Evolutionary conservation across 2,329 filamentous ascomycete genomes (phyloP).

Genomic region (Fusarium equiseti): DNA sequence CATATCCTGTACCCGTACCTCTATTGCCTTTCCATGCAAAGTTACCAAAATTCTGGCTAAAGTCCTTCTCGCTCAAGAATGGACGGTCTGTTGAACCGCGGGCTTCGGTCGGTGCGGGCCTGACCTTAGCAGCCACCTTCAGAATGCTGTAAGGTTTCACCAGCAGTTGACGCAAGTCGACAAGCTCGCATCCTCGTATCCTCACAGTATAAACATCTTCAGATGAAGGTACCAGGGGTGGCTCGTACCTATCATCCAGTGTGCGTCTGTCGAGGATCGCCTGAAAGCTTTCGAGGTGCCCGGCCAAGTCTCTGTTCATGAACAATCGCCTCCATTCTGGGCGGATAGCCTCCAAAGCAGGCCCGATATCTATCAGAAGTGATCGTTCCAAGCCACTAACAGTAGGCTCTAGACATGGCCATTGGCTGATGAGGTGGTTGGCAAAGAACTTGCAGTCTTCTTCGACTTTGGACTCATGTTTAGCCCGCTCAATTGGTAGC

Average conservation of each 20-base stretch:
- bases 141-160: constrained; percentile 28
- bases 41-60: background rate
- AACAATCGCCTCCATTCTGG: constrained; percentile 45
- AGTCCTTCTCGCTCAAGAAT: constrained; percentile 19
- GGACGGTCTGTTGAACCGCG: constrained; percentile 13
- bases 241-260: constrained; percentile 28
- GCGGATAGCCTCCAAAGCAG: constrained; percentile 41
- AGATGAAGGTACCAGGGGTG: constrained; percentile 16
- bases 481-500: constrained; percentile 32
- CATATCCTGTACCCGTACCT: background rate
- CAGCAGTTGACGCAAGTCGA: constrained; percentile 36
- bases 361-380: constrained; percentile 40
- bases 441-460: constrained; percentile 42
- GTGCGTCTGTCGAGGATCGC: constrained; percentile 33
- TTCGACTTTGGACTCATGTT: constrained; percentile 41
- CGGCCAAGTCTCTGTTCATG: constrained; percentile 39
- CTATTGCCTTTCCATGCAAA: constrained; percentile 12
- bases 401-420: constrained; percentile 45
- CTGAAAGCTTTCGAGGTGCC: constrained; percentile 38
- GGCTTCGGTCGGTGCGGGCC: background rate
- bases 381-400: constrained; percentile 18
- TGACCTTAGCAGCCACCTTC: background rate
- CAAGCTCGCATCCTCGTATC: constrained; percentile 36
- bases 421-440: constrained; percentile 42
- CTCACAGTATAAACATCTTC: constrained; percentile 33